Evolutionary conservation across 116 monocot species (phyloP).

Genomic region (Phalaenopsis hybrid): DNA sequence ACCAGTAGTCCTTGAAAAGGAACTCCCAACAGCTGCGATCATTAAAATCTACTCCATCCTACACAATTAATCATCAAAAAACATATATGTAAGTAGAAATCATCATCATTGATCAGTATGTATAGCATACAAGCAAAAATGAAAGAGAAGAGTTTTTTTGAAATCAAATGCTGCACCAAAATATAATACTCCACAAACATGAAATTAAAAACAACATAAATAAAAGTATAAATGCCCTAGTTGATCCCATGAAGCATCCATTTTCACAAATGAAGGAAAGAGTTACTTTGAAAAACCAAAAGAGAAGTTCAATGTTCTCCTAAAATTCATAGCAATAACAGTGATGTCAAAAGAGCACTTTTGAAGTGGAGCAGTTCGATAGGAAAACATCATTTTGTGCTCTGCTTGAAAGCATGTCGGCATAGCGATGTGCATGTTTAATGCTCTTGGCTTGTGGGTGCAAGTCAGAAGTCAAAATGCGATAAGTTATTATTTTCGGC

Average conservation of each 20-base stretch:
- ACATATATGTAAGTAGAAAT: background rate
- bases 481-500: no score
- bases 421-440: background rate
- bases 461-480: background rate
- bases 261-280: background rate
- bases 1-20: constrained; percentile 95
- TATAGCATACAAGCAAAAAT: background rate
- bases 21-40: constrained; percentile 85
- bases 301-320: background rate
- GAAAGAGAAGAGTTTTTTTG: background rate
- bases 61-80: constrained; percentile 10
- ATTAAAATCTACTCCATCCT: constrained; percentile 79
- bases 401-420: background rate
- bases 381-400: background rate
- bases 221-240: background rate
- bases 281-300: background rate
- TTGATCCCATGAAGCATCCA: background rate
- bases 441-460: background rate
- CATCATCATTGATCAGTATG: background rate
- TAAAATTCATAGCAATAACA: background rate
- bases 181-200: background rate
- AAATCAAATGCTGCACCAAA: background rate
- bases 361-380: background rate
- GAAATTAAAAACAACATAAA: background rate
- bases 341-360: background rate